Percentiles rank a stretch among this genome's conserved stretches.
phyloP scores from a whole-genome alignment of 805 yeast species.

The Candida schatavii region DNA sequence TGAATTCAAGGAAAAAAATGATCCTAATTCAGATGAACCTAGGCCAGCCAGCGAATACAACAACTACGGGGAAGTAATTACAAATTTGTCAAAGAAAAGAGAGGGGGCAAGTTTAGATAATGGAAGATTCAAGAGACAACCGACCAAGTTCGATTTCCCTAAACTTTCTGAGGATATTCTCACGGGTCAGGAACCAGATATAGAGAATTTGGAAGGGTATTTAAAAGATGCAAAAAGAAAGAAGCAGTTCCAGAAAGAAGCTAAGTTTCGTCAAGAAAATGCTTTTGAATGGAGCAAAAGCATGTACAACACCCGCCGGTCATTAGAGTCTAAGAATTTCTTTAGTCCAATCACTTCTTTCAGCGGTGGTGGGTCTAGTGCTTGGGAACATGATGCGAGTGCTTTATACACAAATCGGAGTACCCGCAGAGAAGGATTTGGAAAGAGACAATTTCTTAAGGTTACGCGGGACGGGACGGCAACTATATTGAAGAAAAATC shows the following conservation, averaged over 20 bases:
- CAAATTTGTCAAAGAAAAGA: conserved; percentile 12
- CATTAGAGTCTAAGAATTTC: conserved; percentile 41
- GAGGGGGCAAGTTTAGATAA: not conserved
- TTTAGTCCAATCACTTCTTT: conserved; percentile 39
- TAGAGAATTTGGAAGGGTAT: conserved; percentile 33
- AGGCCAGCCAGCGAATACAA: not conserved
- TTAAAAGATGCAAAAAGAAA: conserved; percentile 42
- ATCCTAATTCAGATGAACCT: not conserved
- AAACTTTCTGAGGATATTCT: not conserved
- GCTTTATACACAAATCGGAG: conserved; percentile 18
- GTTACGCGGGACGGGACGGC: conserved; percentile 34
- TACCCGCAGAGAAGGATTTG: conserved; percentile 1
- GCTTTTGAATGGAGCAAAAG: conserved; percentile 53
- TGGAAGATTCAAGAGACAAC: not conserved
- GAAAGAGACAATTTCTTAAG: conserved; percentile 24
- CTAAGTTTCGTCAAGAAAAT: conserved; percentile 43
- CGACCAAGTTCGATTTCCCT: conserved; percentile 8
- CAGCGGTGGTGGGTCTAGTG: conserved; percentile 4
- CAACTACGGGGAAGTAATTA: conserved; percentile 5
- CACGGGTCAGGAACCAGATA: conserved; percentile 9
- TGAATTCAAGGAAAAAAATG: conserved; percentile 6
- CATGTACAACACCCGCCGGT: conserved; percentile 31
- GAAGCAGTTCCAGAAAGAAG: conserved; percentile 39
- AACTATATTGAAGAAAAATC: conserved; percentile 31
- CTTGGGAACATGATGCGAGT: not conserved